These are phyloP conservation scores for Epichloe brachyelytri DNA, from an alignment of 2,329 filamentous ascomycete species.

Conservation along the genomic window DNA sequence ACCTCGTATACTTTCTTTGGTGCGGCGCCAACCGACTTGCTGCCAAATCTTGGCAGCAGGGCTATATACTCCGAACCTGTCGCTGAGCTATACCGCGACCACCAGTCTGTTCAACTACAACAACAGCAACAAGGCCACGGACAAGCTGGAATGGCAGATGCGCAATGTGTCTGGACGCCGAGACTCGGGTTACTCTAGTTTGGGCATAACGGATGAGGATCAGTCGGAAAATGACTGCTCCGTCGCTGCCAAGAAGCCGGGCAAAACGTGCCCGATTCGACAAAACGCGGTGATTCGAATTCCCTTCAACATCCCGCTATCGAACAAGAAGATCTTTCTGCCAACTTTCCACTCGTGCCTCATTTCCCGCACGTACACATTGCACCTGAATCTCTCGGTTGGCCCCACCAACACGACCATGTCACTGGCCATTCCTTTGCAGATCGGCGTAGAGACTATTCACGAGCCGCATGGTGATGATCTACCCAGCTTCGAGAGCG, in stretches of 20 bases:
- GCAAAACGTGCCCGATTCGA: constrained; percentile 19
- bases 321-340: constrained; percentile 37
- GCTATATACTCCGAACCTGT: constrained; percentile 26
- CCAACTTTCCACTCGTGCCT: constrained; percentile 48
- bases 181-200: constrained; percentile 41
- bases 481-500: constrained; percentile 38
- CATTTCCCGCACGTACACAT: constrained; percentile 39
- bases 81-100: constrained; percentile 34
- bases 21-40: constrained; percentile 28
- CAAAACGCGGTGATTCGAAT: constrained; percentile 32
- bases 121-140: constrained; percentile 19
- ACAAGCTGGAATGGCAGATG: constrained; percentile 29
- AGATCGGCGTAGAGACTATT: constrained; percentile 33
- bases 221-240: constrained; percentile 22
- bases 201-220: constrained; percentile 20
- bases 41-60: constrained; percentile 39
- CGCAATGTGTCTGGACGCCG: constrained; percentile 24
- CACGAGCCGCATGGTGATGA: constrained; percentile 20
- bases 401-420: constrained; percentile 30
- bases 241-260: constrained; percentile 11
- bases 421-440: constrained; percentile 34
- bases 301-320: constrained; percentile 33
- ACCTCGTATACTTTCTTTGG: constrained; percentile 40
- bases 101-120: constrained; percentile 23
- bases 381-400: constrained; percentile 32